Evolutionary conservation across 2,329 filamentous ascomycete genomes (phyloP).

Genomic region (Aspergillus aculeatus): DNA sequence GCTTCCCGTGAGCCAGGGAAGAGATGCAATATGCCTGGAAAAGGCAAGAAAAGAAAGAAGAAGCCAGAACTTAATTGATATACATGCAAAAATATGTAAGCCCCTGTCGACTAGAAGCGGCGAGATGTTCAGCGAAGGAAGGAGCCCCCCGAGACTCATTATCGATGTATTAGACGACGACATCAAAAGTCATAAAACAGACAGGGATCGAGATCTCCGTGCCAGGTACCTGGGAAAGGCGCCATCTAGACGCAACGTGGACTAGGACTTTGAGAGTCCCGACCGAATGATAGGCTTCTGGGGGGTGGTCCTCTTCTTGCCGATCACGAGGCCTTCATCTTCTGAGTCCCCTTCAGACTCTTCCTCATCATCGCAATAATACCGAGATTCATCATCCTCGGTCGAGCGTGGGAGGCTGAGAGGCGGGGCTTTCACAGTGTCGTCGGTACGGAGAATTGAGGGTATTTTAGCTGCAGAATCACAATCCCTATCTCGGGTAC

Average conservation of each 20-base stretch:
- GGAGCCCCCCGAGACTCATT: neutral
- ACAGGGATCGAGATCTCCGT: neutral
- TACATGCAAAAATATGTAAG: conserved; percentile 17
- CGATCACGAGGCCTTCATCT: conserved; percentile 44
- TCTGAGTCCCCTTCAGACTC: conserved; percentile 41
- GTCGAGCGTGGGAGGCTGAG: conserved; percentile 21
- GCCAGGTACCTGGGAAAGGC: too few relatives aligned
- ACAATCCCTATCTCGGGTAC: conserved; percentile 29
- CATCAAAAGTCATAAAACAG: neutral
- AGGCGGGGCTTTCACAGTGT: conserved; percentile 40
- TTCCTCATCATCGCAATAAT: conserved; percentile 45
- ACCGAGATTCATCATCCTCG: conserved; percentile 40
- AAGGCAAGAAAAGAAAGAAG: conserved; percentile 1
- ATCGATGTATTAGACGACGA: neutral
- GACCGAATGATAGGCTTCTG: conserved; percentile 22
- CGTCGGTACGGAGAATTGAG: conserved; percentile 42
- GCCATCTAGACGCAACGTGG: neutral
- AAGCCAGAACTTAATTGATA: conserved; percentile 19
- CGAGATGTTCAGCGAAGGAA: too few relatives aligned
- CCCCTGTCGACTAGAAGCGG: neutral
- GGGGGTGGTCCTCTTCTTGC: conserved; percentile 32
- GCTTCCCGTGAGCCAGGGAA: conserved; percentile 20
- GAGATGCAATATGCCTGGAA: conserved; percentile 11
- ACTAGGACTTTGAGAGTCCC: conserved; percentile 14
- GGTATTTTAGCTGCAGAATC: conserved; percentile 30